Percentiles rank a stretch among this genome's conserved stretches.
Evolutionary conservation across 2,329 filamentous ascomycete genomes (phyloP).

Genomic region (Penicillium concentricum): DNA sequence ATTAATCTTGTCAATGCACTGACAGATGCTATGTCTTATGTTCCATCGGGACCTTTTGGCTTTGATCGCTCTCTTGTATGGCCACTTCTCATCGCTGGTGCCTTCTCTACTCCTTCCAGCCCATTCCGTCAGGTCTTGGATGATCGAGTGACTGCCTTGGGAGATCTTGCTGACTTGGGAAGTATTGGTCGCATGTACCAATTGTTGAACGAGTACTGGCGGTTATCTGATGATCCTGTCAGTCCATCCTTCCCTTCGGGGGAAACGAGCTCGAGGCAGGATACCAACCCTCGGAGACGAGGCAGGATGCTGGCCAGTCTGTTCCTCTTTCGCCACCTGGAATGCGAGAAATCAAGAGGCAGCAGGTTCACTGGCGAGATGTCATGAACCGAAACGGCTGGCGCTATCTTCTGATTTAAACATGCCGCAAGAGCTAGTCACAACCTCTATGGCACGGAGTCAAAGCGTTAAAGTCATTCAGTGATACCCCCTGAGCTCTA

Average conservation of each 20-base stretch:
- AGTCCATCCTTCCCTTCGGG: not conserved
- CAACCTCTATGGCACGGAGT: not conserved
- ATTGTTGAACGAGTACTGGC: conserved; percentile 81
- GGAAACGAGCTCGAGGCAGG: not conserved
- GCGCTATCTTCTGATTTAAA: conserved; percentile 87
- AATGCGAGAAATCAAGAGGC: conserved; percentile 35
- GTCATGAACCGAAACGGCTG: conserved; percentile 87
- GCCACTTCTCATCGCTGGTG: conserved; percentile 87
- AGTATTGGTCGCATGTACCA: conserved; percentile 81
- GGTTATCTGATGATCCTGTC: conserved; percentile 62
- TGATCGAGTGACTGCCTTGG: conserved; percentile 71
- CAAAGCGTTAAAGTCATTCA: not conserved
- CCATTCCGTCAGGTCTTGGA: conserved; percentile 75
- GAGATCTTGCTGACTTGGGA: conserved; percentile 74
- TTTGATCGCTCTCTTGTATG: conserved; percentile 90
- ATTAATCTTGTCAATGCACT: conserved; percentile 76
- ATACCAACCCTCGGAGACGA: not conserved
- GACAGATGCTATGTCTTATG: conserved; percentile 67
- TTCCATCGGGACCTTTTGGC: conserved; percentile 76
- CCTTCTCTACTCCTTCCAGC: conserved; percentile 69
- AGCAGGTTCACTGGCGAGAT: conserved; percentile 89
- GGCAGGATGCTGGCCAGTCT: not conserved
- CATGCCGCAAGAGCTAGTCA: not conserved
- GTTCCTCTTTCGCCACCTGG: conserved; percentile 6
- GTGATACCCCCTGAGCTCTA: not conserved